Base-by-base conservation (phyloP, 2,329 filamentous ascomycete genomes). In the Alternaria postmessia region DNA sequence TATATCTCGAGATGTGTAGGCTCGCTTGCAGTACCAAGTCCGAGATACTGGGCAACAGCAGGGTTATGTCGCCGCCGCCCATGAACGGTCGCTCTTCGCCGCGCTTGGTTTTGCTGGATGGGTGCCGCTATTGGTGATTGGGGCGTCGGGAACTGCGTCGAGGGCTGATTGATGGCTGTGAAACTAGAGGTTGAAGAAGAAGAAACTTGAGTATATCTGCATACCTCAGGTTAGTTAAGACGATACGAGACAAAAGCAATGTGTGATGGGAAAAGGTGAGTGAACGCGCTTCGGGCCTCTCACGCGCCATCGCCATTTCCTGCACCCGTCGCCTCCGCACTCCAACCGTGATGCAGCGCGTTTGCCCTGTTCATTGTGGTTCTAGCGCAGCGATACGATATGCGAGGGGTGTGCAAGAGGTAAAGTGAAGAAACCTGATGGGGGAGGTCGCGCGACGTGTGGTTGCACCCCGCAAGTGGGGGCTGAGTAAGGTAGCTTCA, bases 1-100 rank as follows among this genome's bases (percentile, higher is more conserved):
- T 65, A 61, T 46, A 61, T 68, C 4, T 63, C 53, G n/a, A 73
- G 48, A 48, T 67, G 65, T 11, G 57, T 22, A 18, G 69, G 65
- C 42, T 73, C 72, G 18, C 48, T 36, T 7, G 59, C 44, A 43
- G 36, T 54, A 26, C 65, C 69, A 3, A 75, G 52, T 7, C 73
- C 74, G 1, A 77, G 67, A 46, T 78, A 75, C 6, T 67, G 57
- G 12, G 71, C 74, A 14, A 77, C 66, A 28, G 66, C 54, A 22
- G 71, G 66, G 49, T 75, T 71, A 16, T 69, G 67, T 44, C 59
- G 57, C n/a, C 58, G 59, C 38, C 49, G 54, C 12, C 11, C 20
- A 32, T 54, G 22, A 4, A 36, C 7, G 36, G 43, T 48, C 14
- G 48, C 39, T 46, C 51, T 58, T 44, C 47, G 57, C 44, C 51